A percentile compares a stretch with the other conserved stretches of the same genome.
Conservation (phyloP, 2,329 filamentous ascomycete genomes). For the Microdochium paspali region DNA sequence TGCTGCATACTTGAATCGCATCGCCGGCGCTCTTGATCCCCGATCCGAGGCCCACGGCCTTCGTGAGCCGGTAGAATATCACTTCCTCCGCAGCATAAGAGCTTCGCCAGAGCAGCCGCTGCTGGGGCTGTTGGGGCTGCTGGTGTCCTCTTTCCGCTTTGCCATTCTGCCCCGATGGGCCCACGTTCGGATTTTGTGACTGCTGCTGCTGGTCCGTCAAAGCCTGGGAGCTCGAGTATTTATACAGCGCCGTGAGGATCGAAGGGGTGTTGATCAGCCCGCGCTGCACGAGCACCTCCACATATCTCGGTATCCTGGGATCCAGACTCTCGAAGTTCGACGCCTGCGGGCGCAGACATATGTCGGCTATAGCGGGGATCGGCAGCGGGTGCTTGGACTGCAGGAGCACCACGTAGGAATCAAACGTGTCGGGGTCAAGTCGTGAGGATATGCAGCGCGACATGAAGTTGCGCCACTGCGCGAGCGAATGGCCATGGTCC, state of each 20-base stretch:
- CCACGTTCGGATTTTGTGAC: too few species aligned
- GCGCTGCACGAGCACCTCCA: conserved; percentile 43
- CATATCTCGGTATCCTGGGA: conserved; percentile 48
- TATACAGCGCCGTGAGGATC: conserved; percentile 44
- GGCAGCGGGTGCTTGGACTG: conserved; percentile 41
- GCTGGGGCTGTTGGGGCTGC: conserved; percentile 9
- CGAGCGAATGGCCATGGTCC: conserved; percentile 13
- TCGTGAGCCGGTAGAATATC: conserved; percentile 86
- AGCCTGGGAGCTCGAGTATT: conserved; percentile 43
- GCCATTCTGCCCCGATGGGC: too few species aligned
- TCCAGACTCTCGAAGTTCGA: conserved; percentile 42
- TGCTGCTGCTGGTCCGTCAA: conserved; percentile 13
- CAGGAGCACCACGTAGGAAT: conserved; percentile 37
- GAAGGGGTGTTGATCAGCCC: conserved; percentile 43
- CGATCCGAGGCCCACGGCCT: conserved; percentile 58
- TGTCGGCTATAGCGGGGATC: conserved; percentile 40
- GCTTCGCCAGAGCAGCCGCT: conserved; percentile 34
- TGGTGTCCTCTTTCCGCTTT: conserved; percentile 2
- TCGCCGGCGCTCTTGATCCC: conserved; percentile 35
- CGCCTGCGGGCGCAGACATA: conserved; percentile 46
- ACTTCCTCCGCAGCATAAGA: conserved; percentile 70
- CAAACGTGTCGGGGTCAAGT: conserved; percentile 44
- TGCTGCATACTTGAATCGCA: conserved; percentile 38
- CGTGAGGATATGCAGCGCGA: conserved; percentile 38
- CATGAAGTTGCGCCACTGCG: conserved; percentile 43